Base-by-base conservation (phyloP, 1,139 yeast genomes). In the Yamadazyma atmosphaerica region DNA sequence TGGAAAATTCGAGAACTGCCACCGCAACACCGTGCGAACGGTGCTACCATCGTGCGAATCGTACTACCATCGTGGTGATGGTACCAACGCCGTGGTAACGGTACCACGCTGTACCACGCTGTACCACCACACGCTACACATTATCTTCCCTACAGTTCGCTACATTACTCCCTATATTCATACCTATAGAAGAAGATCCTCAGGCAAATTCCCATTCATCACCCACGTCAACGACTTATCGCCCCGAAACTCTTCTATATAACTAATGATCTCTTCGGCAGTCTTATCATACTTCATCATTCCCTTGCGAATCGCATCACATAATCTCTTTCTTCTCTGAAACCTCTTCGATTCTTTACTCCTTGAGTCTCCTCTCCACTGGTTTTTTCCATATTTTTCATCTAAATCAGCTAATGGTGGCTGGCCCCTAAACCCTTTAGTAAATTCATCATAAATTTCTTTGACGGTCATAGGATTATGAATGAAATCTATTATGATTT, bases 341-440 rank as follows among this genome's bases (percentile, higher is more conserved):
- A 52, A 72, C 43, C 77, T 52, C 50, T 72, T 72, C 29, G 69
- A 62, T 40, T 71, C 76, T 47, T 72, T 72, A n/a, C 74, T 66
- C 32, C 77, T 49, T 9, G 72, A 65, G 50, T 71, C 75, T 17
- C 77, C 77, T 41, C 77, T 54, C 77, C 77, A 72, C 40, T 66
- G 67, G 44, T 64, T 64, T 45, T 71, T 71, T 14, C 77, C 77
- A 46, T 62, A 70, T 39, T 69, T 61, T 25, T 61, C 63, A 46
- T 72, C 77, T 62, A 71, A 60, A 31, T 69, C 74, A 35, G 70
- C 56, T 38, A 72, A 56, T 5, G 77, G 74, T 3, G 66, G 65
- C 50, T 72, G 77, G 22, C 75, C 76, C 18, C 69, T 62, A 50
- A 68, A 70, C 5, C 77, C 77, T 40, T 66, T 65, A 36, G 68